A percentile compares a stretch with the other conserved stretches of the same genome.
Evolutionary conservation across 164 flowering plant genomes (phyloP).

Genomic region (Aristolochia fimbriata): DNA sequence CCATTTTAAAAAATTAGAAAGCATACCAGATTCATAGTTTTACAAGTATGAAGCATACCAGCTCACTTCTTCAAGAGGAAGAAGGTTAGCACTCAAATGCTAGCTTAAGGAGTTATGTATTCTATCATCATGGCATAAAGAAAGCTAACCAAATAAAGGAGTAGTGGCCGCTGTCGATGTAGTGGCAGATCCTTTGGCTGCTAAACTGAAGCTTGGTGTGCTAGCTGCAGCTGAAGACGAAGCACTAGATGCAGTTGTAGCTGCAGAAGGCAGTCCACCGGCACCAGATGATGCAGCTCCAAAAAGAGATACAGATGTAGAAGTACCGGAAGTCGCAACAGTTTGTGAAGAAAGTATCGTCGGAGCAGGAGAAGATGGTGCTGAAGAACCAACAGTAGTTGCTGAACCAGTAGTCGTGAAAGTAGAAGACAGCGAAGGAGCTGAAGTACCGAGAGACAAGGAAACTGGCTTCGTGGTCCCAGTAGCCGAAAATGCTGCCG

Average conservation of each 20-base stretch:
- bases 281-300: conserved; percentile 15
- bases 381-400: conserved; percentile 14
- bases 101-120: too few species aligned
- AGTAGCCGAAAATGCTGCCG: conserved; percentile 8
- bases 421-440: conserved; percentile 30
- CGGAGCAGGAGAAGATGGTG: conserved; percentile 14
- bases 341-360: conserved; percentile 14
- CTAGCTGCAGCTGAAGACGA: not conserved
- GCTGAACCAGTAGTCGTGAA: conserved; percentile 18
- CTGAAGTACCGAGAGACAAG: conserved; percentile 20
- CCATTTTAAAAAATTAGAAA: too few species aligned
- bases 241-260: conserved; percentile 5
- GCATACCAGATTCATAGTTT: too few species aligned
- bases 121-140: not conserved
- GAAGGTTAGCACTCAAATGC: too few species aligned
- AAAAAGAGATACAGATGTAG: conserved; percentile 19
- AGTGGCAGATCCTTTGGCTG: conserved; percentile 26
- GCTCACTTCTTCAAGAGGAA: too few species aligned
- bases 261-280: not conserved
- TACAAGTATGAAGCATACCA: too few species aligned
- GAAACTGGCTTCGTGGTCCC: conserved; percentile 18
- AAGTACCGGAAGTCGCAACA: conserved; percentile 3
- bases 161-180: conserved; percentile 33
- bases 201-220: conserved; percentile 29
- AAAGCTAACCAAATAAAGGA: conserved; percentile 35